These are phyloP conservation scores for Elongisporangium senticosum DNA, from an alignment of 352 stramenopile species.

Conservation along the genomic window DNA sequence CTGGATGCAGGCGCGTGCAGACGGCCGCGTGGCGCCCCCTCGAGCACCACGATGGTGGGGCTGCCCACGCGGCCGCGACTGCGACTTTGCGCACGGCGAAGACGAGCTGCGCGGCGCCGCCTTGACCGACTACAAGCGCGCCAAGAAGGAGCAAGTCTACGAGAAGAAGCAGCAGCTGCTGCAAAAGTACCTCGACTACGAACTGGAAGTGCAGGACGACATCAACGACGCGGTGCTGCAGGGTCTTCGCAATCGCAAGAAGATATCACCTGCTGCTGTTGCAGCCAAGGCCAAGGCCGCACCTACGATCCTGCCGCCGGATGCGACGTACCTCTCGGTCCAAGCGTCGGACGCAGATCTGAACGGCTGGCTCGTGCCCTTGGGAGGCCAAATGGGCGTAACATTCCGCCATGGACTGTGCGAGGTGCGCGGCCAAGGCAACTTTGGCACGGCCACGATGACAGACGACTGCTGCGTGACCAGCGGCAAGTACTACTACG, in stretches of 20 bases:
- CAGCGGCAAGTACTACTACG: constrained; percentile 85
- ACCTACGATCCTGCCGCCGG: constrained; percentile 13
- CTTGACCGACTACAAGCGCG: constrained; percentile 63
- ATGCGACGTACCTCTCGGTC: constrained; percentile 26
- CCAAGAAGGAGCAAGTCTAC: constrained; percentile 53
- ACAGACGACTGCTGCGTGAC: constrained; percentile 32
- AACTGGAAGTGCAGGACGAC: constrained; percentile 55
- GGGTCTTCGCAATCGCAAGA: constrained; percentile 47
- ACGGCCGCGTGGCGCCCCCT: constrained; percentile 28
- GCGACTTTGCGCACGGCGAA: constrained; percentile 82
- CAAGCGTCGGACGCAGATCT: constrained; percentile 17
- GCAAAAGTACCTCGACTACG: constrained; percentile 70
- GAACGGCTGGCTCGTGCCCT: constrained; percentile 39
- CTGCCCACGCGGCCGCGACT: constrained; percentile 72
- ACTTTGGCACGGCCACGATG: constrained; percentile 75
- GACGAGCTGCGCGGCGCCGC: constrained; percentile 59
- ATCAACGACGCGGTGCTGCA: constrained; percentile 65
- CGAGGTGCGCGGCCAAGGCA: constrained; percentile 63
- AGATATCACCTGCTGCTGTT: constrained; percentile 5
- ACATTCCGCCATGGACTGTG: constrained; percentile 68
- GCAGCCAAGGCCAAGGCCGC: background rate
- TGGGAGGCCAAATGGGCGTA: constrained; percentile 32
- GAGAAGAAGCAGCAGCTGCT: constrained; percentile 60
- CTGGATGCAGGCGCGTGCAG: constrained; percentile 59
- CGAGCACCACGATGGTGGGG: constrained; percentile 74